Evolutionary conservation across 768 basidiomycete genomes (phyloP).

Genomic region (Chalciporus chontae): DNA sequence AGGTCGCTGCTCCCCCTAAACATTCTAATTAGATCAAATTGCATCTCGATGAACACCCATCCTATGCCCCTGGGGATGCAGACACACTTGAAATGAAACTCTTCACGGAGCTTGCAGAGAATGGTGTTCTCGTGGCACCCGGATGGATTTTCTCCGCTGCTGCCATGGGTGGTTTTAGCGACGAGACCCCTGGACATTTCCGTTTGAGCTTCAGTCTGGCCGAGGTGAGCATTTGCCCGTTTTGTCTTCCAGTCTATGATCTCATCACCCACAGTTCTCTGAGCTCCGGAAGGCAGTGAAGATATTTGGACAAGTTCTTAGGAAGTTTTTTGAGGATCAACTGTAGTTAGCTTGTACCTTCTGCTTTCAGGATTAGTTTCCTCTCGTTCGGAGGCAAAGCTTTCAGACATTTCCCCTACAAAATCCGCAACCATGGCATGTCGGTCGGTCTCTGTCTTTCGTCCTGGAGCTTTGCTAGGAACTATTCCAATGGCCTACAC

Average conservation of each 20-base stretch:
- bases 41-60: conserved; percentile 56
- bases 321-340: conserved; percentile 37
- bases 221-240: conserved; percentile 35
- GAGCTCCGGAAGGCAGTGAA: conserved; percentile 44
- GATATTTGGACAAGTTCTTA: conserved; percentile 44
- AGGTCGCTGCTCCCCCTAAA: neutral
- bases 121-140: conserved; percentile 61
- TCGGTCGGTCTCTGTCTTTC: too few relatives aligned
- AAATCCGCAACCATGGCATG: too few relatives aligned
- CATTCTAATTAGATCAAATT: conserved; percentile 47
- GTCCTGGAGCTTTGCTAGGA: too few relatives aligned
- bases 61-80: conserved; percentile 34
- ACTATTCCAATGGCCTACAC: too few relatives aligned
- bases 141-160: conserved; percentile 33
- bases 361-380: too few relatives aligned
- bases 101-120: conserved; percentile 56
- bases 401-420: too few relatives aligned
- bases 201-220: conserved; percentile 55
- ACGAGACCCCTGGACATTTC: conserved; percentile 43
- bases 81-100: conserved; percentile 54
- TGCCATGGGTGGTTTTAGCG: conserved; percentile 30
- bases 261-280: conserved; percentile 15
- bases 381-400: too few relatives aligned
- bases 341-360: neutral
- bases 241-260: neutral